A percentile compares a stretch with the other conserved stretches of the same genome.
phyloP scores from a whole-genome alignment of 768 basidiomycete genomes.

The Amyloporia xantha region DNA sequence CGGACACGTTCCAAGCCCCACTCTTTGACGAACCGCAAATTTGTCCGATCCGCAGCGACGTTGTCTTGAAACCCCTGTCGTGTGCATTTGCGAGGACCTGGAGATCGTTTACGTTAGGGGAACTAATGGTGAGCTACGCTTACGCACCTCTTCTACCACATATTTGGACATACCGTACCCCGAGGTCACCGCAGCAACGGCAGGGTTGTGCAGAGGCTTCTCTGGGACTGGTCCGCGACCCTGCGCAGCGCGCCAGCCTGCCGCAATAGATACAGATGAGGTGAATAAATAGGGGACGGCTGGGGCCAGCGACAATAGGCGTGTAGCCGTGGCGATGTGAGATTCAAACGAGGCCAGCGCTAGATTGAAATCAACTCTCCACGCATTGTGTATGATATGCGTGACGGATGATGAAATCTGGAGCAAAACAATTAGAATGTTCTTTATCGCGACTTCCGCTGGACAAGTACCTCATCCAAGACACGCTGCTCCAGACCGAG shows the following conservation, averaged over 20 bases:
- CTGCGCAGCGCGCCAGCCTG: conserved; percentile 6
- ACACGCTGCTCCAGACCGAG: conserved; percentile 13
- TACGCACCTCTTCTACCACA: conserved; percentile 35
- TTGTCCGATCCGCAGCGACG: conserved; percentile 29
- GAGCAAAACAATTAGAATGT: no score
- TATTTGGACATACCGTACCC: conserved; percentile 46
- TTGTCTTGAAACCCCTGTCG: conserved; percentile 26
- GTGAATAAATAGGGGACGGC: conserved; percentile 25
- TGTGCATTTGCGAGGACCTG: conserved; percentile 13
- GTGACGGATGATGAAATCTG: conserved; percentile 12
- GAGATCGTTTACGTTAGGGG: background rate
- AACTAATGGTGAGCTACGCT: background rate
- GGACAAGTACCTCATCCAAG: conserved; percentile 14
- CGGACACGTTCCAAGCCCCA: conserved; percentile 26
- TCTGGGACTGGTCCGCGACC: conserved; percentile 21
- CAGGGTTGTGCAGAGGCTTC: conserved; percentile 17
- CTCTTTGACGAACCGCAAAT: conserved; percentile 20
- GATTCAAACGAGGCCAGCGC: conserved; percentile 26
- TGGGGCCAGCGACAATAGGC: conserved; percentile 28
- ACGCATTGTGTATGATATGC: conserved; percentile 30
- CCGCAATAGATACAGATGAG: conserved; percentile 28
- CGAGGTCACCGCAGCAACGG: conserved; percentile 22
- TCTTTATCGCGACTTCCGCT: no score
- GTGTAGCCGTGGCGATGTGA: conserved; percentile 25
- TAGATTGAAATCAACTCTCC: conserved; percentile 35